Base-by-base conservation (phyloP, 2,329 filamentous ascomycete species). In the Geosmithia morbida region DNA sequence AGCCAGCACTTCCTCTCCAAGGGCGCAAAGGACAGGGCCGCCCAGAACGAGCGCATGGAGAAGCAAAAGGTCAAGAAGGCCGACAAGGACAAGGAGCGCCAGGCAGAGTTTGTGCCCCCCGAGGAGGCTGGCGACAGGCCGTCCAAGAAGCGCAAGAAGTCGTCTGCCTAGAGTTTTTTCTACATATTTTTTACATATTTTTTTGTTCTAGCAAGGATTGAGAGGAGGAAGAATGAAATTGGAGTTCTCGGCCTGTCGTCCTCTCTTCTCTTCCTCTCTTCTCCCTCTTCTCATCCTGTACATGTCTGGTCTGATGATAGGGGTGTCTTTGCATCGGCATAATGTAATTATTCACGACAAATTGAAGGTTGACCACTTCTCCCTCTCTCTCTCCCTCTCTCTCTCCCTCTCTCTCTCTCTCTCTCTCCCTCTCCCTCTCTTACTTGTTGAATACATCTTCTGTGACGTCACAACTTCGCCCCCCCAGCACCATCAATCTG, bases 1-100 rank as follows among this genome's bases (percentile, higher is more conserved):
- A 90, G 92, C 67, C 90, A 97, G 69, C 98, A 94, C 69, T 97
- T 97, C 66, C 67, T 98, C 60, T 82, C 83, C 60, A 95, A 95
- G 72, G 81, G 89, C 59, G 89, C 87, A 50, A 95, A 94, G 74
- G 87, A 94, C 59, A 75, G 89, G 51, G 84, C 82, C 48, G 80
- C 74, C 44, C 81, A 85, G 65, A 83, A 90, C 60, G 85, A 87
- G 59, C 74, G 87, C 54, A 76, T 87, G 59, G 87, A 94, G 63
- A 82, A 84, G 65, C 89, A 95, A 69, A 84, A 80, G 66, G 74
- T 80, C 65, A 90, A 89, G 71, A 90, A 88, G 72, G 83, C 84
- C 53, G 87, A 94, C 64, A 94, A 87, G 75, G 77, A 83, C 67
- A 83, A 83, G 64, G 85, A 92, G 69, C 75, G 88, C 50, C 83